These are phyloP conservation scores for Simplicillium sp. DNA, from an alignment of 2,329 filamentous ascomycete genomes.

Conservation along the genomic window DNA sequence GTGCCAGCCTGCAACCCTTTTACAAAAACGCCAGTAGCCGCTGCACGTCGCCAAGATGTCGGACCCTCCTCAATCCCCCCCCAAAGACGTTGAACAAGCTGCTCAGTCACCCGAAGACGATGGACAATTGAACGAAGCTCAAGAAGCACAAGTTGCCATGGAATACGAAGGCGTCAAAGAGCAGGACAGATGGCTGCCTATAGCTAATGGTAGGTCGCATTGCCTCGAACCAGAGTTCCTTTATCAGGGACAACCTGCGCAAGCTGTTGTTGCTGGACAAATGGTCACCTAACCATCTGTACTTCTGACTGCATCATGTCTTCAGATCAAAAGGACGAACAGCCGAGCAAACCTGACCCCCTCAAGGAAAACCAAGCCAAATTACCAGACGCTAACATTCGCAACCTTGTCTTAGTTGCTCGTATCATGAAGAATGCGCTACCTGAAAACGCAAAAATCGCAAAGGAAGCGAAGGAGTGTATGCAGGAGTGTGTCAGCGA, in stretches of 20 bases:
- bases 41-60: conserved; percentile 82
- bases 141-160: conserved; percentile 62
- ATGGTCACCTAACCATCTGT: too few species aligned
- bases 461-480: conserved; percentile 98
- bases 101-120: conserved; percentile 90
- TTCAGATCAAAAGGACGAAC: background rate
- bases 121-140: conserved; percentile 83
- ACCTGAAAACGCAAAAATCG: conserved; percentile 97
- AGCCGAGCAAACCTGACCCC: conserved; percentile 19
- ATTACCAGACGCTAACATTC: conserved; percentile 81
- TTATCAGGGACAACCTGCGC: too few species aligned
- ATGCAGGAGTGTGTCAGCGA: conserved; percentile 99
- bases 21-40: conserved; percentile 47
- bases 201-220: conserved; percentile 92
- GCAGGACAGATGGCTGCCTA: conserved; percentile 98
- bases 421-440: conserved; percentile 98
- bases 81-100: conserved; percentile 90
- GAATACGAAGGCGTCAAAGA: conserved; percentile 95
- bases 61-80: conserved; percentile 73
- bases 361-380: conserved; percentile 40
- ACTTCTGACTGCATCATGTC: background rate
- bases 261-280: too few species aligned
- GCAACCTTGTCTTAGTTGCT: conserved; percentile 90
- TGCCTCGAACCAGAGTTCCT: background rate
- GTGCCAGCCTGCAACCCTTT: conserved; percentile 36